Base-by-base conservation (phyloP, 192 early-diverging fungal species). In the Coemansia sp. region DNA sequence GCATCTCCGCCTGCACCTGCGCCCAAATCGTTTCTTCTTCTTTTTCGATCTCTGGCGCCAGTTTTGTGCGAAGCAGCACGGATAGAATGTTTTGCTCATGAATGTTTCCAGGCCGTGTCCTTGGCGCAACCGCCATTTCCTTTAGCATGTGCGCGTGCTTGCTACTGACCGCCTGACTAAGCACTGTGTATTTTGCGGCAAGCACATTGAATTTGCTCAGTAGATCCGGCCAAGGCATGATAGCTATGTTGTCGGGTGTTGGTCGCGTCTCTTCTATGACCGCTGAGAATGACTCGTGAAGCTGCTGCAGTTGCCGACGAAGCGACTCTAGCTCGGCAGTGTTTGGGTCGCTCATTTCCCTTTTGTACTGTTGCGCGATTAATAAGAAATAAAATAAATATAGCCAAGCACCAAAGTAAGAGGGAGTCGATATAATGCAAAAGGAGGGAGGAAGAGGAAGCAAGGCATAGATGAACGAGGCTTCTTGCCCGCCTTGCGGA, bases 191-290 rank as follows among this genome's bases (percentile, higher is more conserved):
- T 57, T 76, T 75, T 33, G 77, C 77, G 0, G 74, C 82, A 48
- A 84, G 63, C 23, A 84, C 71, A 46, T 84, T 84, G 64, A 84
- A 84, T 59, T 84, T 84, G 82, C 74, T 84, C 12, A 84, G 61
- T 30, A 84, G 58, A 39, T 77, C 77, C 6, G 82, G 82, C 82
- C 82, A 84, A 5, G 74, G 64, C 51, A 77, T 56, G 15, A 75
- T 45, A 42, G 29, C 34, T 7, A 77, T 77, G 45, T 74, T 79
- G 63, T 80, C 72, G 2, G 82, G 73, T 8, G 69, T 75, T n/a
- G 77, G 77, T 29, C 77, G 67, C 12, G 77, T 84, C 43, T 72
- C 77, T 25, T 77, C 53, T n/a, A 80, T 72, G 30, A 84, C 67
- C 3, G 58, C 61, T 0, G 56, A 40, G 56, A 84, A 84, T 39